A percentile compares a stretch with the other conserved stretches of the same genome.
Evolutionary conservation across 106 monocot species (phyloP).

Genomic region (Dactylorhiza incarnata): DNA sequence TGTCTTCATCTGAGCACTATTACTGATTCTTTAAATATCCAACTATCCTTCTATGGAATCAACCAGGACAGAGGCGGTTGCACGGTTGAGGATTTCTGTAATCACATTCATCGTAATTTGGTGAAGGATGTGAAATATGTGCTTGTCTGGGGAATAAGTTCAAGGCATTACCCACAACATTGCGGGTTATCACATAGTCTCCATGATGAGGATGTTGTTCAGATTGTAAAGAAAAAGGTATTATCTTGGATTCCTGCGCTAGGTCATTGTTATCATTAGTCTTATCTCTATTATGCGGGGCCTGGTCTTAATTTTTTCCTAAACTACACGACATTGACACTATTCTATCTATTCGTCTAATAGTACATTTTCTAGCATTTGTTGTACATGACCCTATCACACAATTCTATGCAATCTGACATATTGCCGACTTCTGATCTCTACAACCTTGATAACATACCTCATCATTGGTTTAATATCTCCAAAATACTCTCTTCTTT

Average conservation of each 20-base stretch:
- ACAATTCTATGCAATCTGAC: too few species aligned
- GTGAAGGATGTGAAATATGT: conserved; percentile 97
- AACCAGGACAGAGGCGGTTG: conserved; percentile 96
- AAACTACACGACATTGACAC: too few species aligned
- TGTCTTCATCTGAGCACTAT: background rate
- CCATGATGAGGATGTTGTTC: conserved; percentile 94
- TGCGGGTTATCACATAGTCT: conserved; percentile 82
- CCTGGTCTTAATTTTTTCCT: too few species aligned
- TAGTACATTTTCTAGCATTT: too few species aligned
- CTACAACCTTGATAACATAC: too few species aligned
- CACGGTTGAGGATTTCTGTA: conserved; percentile 97
- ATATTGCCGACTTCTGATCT: too few species aligned
- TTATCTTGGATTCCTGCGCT: background rate
- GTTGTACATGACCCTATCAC: too few species aligned
- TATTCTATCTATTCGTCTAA: too few species aligned
- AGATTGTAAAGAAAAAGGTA: conserved; percentile 99
- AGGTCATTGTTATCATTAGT: too few species aligned
- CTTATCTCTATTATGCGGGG: too few species aligned
- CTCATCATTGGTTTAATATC: too few species aligned
- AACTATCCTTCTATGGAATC: background rate
- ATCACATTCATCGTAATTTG: conserved; percentile 91
- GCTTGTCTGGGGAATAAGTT: conserved; percentile 93
- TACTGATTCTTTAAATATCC: background rate
- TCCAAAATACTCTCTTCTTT: too few species aligned
- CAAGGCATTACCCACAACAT: conserved; percentile 95